Percentiles rank a stretch among this genome's conserved stretches.
Evolutionary conservation across 148 eudicot species (phyloP).

Genomic region (Heliosperma pusillum): DNA sequence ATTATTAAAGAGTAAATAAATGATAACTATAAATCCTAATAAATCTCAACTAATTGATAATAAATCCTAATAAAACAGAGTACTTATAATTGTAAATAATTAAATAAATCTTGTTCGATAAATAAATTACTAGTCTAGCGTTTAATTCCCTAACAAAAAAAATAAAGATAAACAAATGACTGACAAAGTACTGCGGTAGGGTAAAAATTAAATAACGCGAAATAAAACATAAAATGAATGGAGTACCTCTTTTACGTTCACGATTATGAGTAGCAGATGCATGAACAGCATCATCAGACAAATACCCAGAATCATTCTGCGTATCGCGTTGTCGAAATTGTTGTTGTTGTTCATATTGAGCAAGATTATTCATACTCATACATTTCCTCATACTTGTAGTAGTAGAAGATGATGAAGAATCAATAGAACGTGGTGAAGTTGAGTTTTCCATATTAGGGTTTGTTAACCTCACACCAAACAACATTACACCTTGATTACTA

Average conservation of each 20-base stretch:
- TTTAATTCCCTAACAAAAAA: too few relatives aligned
- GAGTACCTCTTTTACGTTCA: constrained; percentile 71
- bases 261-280: constrained; percentile 47
- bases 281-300: constrained; percentile 77
- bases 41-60: too few relatives aligned
- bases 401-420: not conserved
- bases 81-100: not conserved
- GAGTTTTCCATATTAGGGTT: constrained; percentile 9
- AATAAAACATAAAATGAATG: not conserved
- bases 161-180: not conserved
- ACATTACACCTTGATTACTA: constrained; percentile 36
- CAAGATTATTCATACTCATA: constrained; percentile 66
- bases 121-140: too few relatives aligned
- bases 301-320: constrained; percentile 43
- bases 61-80: too few relatives aligned
- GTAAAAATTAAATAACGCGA: not conserved
- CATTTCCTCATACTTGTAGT: constrained; percentile 44
- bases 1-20: too few relatives aligned
- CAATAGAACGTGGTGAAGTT: constrained; percentile 17
- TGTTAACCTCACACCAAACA: constrained; percentile 56
- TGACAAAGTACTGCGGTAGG: not conserved
- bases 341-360: constrained; percentile 51
- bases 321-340: constrained; percentile 15
- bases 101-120: not conserved
- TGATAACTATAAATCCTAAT: too few relatives aligned